Base-by-base conservation (phyloP, 1,284 basidiomycete genomes). In the Phlebopus sp. region DNA sequence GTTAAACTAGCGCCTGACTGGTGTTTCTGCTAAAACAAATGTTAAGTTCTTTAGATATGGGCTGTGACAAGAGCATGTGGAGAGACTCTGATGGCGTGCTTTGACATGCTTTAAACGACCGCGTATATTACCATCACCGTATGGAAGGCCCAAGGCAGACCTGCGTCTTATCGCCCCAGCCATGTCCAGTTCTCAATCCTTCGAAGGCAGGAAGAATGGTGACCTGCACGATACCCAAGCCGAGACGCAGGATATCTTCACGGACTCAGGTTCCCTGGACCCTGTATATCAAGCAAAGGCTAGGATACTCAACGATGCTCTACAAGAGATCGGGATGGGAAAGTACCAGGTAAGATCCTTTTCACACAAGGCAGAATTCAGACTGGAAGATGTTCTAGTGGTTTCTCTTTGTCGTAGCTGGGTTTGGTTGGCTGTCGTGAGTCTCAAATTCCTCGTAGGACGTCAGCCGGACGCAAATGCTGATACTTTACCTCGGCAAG, bases 261-360 rank as follows among this genome's bases (percentile, higher is more conserved):
- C 70, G 29, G 75, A 76, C n/a, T n/a, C n/a, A 10, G 70, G 69
- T 23, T 61, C 71, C 2, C 54, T 84, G 39, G 83, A 87, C 54
- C 81, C 80, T 0, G 69, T 82, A 1, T 86, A 87, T 54, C 74
- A 76, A 49, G 78, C 75, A 17, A 86, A 86, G 53, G 80, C 82
- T 1, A 68, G 71, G 4, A 67, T 86, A 7, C 63, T 88, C 47
- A 87, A 86, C 52, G 73, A 78, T 45, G 84, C 83, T 1, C 69
- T 89, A 10, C 81, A 84, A 59, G 79, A 84, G 44, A 81, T 87
- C 37, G 85, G 85, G 4, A 86, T 86, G 79, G 86, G 86, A 4
- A 77, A 70, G 47, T 87, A 86, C 58, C 84, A 86, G 69, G 79
- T 78, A 50, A 47, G 69, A 19, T n/a, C 15, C 42, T 37, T 34